Conservation (phyloP, 331 rosid genomes). For the Malus hybrid region DNA sequence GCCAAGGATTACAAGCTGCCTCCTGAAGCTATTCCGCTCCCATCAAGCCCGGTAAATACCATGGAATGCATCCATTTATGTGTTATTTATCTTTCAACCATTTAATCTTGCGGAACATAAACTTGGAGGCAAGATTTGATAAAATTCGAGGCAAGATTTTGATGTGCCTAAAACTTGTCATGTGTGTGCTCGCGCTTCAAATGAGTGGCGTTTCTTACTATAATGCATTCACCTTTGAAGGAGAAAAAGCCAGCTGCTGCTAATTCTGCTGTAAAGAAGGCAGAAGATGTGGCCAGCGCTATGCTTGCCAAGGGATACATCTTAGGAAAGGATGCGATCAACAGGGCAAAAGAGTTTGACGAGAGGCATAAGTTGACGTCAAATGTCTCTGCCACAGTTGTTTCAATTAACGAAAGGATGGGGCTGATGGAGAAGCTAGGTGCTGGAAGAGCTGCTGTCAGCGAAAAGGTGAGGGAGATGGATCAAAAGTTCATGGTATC, state of each 20-base stretch:
- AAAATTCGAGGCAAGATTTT: neutral
- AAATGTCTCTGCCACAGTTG: constrained; percentile 67
- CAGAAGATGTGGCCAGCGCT: constrained; percentile 72
- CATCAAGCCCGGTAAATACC: constrained; percentile 45
- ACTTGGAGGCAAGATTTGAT: neutral
- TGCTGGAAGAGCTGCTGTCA: constrained; percentile 53
- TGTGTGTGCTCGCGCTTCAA: too few relatives aligned
- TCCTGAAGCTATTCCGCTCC: constrained; percentile 43
- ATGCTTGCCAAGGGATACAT: constrained; percentile 87
- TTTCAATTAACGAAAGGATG: constrained; percentile 55
- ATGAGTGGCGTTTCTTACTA: neutral
- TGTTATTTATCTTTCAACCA: neutral
- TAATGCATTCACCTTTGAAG: constrained; percentile 10
- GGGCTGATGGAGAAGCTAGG: constrained; percentile 66
- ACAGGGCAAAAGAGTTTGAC: constrained; percentile 61
- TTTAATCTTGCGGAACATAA: neutral
- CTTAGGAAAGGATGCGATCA: constrained; percentile 72
- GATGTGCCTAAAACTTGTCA: too few relatives aligned
- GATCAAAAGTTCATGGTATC: constrained; percentile 55
- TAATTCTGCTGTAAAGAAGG: constrained; percentile 37
- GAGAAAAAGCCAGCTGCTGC: constrained; percentile 31
- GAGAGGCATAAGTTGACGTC: constrained; percentile 59
- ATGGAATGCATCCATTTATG: neutral
- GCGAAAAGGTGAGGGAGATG: constrained; percentile 70
- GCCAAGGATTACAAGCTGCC: constrained; percentile 72